Evolutionary conservation across 164 flowering plant species (phyloP).

Genomic region (Santalum album): DNA sequence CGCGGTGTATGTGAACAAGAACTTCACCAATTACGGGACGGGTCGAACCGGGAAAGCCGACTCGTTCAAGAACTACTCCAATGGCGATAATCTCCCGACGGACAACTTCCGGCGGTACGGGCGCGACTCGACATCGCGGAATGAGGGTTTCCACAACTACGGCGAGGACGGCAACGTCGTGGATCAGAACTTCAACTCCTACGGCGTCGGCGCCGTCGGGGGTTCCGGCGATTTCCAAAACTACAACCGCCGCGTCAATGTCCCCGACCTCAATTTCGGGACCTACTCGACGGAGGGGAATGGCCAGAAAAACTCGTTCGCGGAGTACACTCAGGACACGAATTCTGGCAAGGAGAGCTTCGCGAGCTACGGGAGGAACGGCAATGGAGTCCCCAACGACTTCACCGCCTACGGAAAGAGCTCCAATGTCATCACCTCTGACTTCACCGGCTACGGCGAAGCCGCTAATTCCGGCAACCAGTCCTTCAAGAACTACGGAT

Average conservation of each 20-base stretch:
- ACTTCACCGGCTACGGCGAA: constrained; percentile 48
- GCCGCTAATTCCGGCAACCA: constrained; percentile 47
- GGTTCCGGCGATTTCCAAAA: constrained; percentile 59
- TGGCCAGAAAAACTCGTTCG: constrained; percentile 34
- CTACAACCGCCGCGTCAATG: constrained; percentile 49
- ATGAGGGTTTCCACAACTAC: constrained; percentile 56
- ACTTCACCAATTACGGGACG: constrained; percentile 80
- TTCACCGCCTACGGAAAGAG: constrained; percentile 42
- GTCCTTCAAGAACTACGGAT: constrained; percentile 47
- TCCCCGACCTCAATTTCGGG: constrained; percentile 49
- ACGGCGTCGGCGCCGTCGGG: constrained; percentile 46
- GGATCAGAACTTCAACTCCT: constrained; percentile 40
- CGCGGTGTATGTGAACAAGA: constrained; percentile 26
- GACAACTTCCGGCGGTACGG: constrained; percentile 53
- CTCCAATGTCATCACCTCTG: constrained; percentile 47
- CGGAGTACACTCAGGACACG: constrained; percentile 37
- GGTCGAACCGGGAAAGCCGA: constrained; percentile 38
- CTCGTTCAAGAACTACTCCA: constrained; percentile 52
- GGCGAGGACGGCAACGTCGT: constrained; percentile 53
- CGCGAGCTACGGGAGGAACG: constrained; percentile 50
- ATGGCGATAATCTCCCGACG: constrained; percentile 47
- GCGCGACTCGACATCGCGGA: constrained; percentile 43
- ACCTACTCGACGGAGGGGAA: constrained; percentile 43
- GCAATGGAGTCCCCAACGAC: constrained; percentile 30
- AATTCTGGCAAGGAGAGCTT: constrained; percentile 56